Conservation (phyloP, 1,284 basidiomycete genomes). For the Sutorius eximius region DNA sequence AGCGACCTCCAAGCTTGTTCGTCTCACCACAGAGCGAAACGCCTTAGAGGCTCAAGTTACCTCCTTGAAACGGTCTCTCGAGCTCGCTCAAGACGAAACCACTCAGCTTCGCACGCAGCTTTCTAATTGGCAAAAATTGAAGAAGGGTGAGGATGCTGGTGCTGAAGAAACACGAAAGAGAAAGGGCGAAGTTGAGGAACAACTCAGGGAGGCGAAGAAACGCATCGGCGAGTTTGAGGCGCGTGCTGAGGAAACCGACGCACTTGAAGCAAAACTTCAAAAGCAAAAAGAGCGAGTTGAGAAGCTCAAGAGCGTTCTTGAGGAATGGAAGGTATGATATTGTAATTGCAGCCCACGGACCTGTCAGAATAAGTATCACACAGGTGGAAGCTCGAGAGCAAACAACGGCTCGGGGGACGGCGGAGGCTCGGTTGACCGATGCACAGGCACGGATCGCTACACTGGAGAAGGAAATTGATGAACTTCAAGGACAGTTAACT, state of each 20-base stretch:
- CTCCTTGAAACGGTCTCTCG: slow-evolving; percentile 55
- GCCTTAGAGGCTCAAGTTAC: slow-evolving; percentile 50
- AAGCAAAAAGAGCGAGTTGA: slow-evolving; percentile 45
- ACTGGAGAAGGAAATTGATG: slow-evolving; percentile 42
- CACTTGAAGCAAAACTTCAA: slow-evolving; percentile 33
- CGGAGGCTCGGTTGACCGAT: slow-evolving; percentile 33
- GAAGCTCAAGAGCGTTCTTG: slow-evolving; percentile 43
- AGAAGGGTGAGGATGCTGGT: slow-evolving; percentile 60
- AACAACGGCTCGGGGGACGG: slow-evolving; percentile 32
- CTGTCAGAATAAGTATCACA: slow-evolving; percentile 15
- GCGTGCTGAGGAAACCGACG: slow-evolving; percentile 19
- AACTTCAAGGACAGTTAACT: slow-evolving; percentile 45
- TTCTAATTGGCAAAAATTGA: slow-evolving; percentile 65
- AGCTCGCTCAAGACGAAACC: slow-evolving; percentile 56
- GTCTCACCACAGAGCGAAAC: slow-evolving; percentile 57
- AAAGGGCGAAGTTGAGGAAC: slow-evolving; percentile 55
- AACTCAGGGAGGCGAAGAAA: slow-evolving; percentile 49
- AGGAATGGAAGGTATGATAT: slow-evolving; percentile 45
- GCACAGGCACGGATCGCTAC: slow-evolving; percentile 35
- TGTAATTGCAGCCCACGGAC: not conserved
- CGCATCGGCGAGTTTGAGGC: slow-evolving; percentile 44
- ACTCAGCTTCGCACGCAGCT: slow-evolving; percentile 60
- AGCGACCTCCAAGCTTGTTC: slow-evolving; percentile 51
- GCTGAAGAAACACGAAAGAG: slow-evolving; percentile 54
- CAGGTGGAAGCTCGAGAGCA: slow-evolving; percentile 38